Percentiles rank a stretch among this genome's conserved stretches.
Evolutionary conservation across 2,329 filamentous ascomycete genomes (phyloP).

Genomic region (Calonectria fujianensis): DNA sequence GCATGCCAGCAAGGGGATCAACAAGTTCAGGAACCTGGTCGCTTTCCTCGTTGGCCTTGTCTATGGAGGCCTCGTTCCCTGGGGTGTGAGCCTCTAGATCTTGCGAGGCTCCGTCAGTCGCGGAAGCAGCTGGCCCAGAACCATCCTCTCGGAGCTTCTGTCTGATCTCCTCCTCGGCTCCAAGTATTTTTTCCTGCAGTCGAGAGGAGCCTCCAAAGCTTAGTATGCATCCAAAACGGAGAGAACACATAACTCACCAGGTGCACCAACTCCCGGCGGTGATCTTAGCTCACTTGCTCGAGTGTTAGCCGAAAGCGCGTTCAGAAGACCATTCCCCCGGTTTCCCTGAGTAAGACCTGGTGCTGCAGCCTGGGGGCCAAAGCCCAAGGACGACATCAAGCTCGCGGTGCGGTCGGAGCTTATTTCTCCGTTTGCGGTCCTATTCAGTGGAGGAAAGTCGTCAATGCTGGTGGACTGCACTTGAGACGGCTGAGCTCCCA

Average conservation of each 20-base stretch:
- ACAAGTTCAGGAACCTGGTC: conserved; percentile 65
- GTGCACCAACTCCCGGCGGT: conserved; percentile 64
- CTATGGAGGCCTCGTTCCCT: conserved; percentile 64
- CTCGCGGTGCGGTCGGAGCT: conserved; percentile 72
- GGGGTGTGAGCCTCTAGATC: conserved; percentile 62
- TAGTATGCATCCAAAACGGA: conserved; percentile 42
- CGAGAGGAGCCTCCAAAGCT: conserved; percentile 59
- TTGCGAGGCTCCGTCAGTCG: conserved; percentile 59
- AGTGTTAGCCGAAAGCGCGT: conserved; percentile 77
- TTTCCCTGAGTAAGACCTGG: conserved; percentile 61
- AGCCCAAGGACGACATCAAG: conserved; percentile 73
- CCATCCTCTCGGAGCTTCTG: conserved; percentile 70
- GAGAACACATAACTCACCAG: conserved; percentile 55
- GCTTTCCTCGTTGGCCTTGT: conserved; percentile 66
- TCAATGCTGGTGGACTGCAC: conserved; percentile 70
- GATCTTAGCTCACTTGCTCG: conserved; percentile 70
- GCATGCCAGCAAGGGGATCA: conserved; percentile 77
- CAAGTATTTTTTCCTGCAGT: conserved; percentile 66
- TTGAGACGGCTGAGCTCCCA: conserved; percentile 66
- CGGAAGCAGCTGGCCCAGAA: conserved; percentile 57
- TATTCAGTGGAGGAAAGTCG: conserved; percentile 78
- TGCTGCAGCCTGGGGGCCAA: conserved; percentile 68
- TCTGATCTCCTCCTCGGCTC: conserved; percentile 66
- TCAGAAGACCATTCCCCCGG: conserved; percentile 77
- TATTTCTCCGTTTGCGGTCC: conserved; percentile 75